Conservation (phyloP, 2,329 filamentous ascomycete genomes). For the Exophiala viscosa region DNA sequence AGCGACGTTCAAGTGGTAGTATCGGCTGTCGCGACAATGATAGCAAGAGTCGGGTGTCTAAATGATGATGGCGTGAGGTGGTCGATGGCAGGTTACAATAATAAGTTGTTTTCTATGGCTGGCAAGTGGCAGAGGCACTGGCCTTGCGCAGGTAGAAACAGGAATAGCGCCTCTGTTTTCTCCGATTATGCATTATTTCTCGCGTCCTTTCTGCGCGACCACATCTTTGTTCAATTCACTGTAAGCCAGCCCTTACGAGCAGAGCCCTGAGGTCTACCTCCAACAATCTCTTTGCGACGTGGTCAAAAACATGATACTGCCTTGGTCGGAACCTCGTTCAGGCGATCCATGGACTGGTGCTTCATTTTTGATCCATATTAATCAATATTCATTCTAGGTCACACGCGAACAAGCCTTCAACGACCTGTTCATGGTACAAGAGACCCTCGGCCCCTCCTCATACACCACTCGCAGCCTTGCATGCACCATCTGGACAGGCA, state of each 20-base stretch:
- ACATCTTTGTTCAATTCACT: neutral
- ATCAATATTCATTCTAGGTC: slow-evolving; percentile 9
- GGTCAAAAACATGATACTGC: neutral
- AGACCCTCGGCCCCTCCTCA: neutral
- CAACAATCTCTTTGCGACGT: neutral
- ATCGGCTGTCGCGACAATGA: too few relatives aligned
- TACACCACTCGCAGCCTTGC: slow-evolving; percentile 7
- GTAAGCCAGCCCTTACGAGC: slow-evolving; percentile 1
- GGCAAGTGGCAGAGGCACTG: too few relatives aligned
- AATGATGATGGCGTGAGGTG: too few relatives aligned
- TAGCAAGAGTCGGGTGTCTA: too few relatives aligned
- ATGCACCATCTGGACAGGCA: slow-evolving; percentile 9
- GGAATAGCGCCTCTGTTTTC: neutral
- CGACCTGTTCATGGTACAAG: slow-evolving; percentile 6
- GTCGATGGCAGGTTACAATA: too few relatives aligned
- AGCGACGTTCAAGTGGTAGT: too few relatives aligned
- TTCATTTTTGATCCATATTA: slow-evolving; percentile 13
- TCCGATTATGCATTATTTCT: neutral
- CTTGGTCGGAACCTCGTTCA: too few relatives aligned
- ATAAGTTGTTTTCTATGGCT: too few relatives aligned
- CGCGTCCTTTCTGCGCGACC: neutral
- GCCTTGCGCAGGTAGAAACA: neutral
- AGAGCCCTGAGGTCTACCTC: slow-evolving; percentile 3
- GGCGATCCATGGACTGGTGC: neutral
- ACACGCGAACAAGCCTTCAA: slow-evolving; percentile 8